phyloP scores from a whole-genome alignment of 2,329 filamentous ascomycete genomes.

The Paecilomyces dactylethromorphus region DNA sequence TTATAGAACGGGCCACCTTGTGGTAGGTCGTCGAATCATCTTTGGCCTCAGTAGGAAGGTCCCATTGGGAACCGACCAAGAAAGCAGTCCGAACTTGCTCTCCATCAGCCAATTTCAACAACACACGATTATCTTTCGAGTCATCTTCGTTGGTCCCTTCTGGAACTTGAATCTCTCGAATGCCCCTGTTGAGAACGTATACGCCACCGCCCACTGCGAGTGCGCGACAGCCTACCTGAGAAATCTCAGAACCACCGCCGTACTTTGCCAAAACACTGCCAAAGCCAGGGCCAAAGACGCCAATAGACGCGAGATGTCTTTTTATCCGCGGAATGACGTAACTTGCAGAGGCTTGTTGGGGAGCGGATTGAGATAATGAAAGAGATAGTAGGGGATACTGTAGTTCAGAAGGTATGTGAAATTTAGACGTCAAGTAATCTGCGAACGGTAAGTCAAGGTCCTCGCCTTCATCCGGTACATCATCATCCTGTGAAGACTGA shows the following conservation, averaged over 20 bases:
- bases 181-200: slow-evolving; percentile 73
- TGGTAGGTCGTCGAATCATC: slow-evolving; percentile 11
- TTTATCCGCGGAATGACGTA: slow-evolving; percentile 68
- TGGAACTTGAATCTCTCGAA: slow-evolving; percentile 35
- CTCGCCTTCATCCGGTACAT: slow-evolving; percentile 49
- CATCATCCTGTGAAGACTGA: slow-evolving; percentile 53
- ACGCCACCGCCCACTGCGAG: slow-evolving; percentile 84
- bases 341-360: slow-evolving; percentile 53
- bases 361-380: slow-evolving; percentile 60
- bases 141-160: slow-evolving; percentile 3
- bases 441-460: slow-evolving; percentile 50
- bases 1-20: slow-evolving; percentile 55
- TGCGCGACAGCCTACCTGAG: slow-evolving; percentile 85
- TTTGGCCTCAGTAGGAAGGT: slow-evolving; percentile 20
- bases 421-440: slow-evolving; percentile 43
- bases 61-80: slow-evolving; percentile 31
- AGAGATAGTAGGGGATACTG: slow-evolving; percentile 63
- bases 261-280: slow-evolving; percentile 87
- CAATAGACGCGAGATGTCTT: slow-evolving; percentile 78
- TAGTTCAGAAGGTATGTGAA: slow-evolving; percentile 62
- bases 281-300: slow-evolving; percentile 81
- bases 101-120: slow-evolving; percentile 28
- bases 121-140: slow-evolving; percentile 14
- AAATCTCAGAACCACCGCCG: slow-evolving; percentile 81
- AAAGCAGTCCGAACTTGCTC: slow-evolving; percentile 30